phyloP scores from a whole-genome alignment of 495 filamentous ascomycete species.

The Annulohypoxylon bovei region DNA sequence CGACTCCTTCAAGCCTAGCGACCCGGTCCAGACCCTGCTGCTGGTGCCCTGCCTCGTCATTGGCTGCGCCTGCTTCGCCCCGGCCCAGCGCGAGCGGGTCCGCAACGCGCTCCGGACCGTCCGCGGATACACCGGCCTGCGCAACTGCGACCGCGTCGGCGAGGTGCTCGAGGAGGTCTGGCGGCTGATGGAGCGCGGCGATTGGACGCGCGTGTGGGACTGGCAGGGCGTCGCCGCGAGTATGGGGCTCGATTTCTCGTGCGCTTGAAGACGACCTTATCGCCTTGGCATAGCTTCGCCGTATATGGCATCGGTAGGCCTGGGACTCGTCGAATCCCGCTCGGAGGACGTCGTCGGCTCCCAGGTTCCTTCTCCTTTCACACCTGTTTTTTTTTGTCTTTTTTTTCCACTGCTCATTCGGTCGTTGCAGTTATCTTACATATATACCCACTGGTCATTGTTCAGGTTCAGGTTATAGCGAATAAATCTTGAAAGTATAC shows the following conservation, averaged over 20 bases:
- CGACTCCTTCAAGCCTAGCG: constrained; percentile 67
- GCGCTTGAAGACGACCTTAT: constrained; percentile 43
- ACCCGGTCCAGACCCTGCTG: constrained; percentile 77
- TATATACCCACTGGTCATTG: constrained; percentile 41
- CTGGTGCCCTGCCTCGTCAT: constrained; percentile 88
- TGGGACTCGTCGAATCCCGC: background rate
- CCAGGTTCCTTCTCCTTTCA: constrained; percentile 8
- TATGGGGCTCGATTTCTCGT: constrained; percentile 84
- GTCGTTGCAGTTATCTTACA: constrained; percentile 32
- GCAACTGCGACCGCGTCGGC: constrained; percentile 80
- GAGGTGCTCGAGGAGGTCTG: constrained; percentile 83
- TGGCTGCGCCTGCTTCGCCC: constrained; percentile 83
- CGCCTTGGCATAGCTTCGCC: background rate
- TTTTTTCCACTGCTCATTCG: constrained; percentile 27
- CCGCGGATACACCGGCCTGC: constrained; percentile 79
- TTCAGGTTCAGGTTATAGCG: constrained; percentile 41
- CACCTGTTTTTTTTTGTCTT: constrained; percentile 12
- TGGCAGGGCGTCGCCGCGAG: constrained; percentile 84
- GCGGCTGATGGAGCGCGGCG: constrained; percentile 80
- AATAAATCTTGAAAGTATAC: constrained; percentile 39
- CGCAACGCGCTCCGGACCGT: constrained; percentile 73
- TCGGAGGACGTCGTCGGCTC: background rate
- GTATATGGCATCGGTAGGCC: background rate
- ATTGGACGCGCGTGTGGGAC: constrained; percentile 83
- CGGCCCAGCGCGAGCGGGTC: constrained; percentile 74